These are phyloP conservation scores for Escovopsis sp. DNA, from an alignment of 2,329 filamentous ascomycete genomes.

Conservation along the genomic window DNA sequence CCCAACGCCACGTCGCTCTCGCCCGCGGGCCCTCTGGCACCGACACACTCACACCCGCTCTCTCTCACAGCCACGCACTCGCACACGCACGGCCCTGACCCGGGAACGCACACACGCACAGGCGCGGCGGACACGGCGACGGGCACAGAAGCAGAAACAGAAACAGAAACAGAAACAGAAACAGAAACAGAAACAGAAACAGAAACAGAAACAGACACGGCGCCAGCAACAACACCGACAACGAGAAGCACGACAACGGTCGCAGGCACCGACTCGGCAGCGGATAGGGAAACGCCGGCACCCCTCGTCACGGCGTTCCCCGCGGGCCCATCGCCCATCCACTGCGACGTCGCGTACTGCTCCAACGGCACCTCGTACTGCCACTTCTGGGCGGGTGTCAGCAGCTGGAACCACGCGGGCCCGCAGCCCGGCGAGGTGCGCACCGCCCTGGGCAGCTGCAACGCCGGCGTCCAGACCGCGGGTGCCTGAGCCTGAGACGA, in stretches of 20 bases:
- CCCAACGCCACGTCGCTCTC: background rate
- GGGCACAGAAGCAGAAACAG: background rate
- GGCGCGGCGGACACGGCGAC: too few relatives aligned
- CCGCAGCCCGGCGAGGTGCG: conserved; percentile 23
- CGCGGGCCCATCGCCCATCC: conserved; percentile 2
- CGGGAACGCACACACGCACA: background rate
- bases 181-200: too few relatives aligned
- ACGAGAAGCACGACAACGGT: too few relatives aligned
- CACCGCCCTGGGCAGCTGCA: conserved; percentile 14
- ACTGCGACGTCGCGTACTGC: conserved; percentile 23
- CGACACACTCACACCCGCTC: background rate
- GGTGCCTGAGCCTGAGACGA: too few relatives aligned
- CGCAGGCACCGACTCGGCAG: too few relatives aligned
- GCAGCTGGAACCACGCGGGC: conserved; percentile 19
- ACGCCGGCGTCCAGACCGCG: conserved; percentile 1
- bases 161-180: too few relatives aligned
- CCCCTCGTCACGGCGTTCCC: background rate
- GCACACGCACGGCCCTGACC: too few relatives aligned
- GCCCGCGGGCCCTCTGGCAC: background rate
- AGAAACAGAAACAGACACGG: too few relatives aligned
- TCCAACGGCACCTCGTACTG: conserved; percentile 21
- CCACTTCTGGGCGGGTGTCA: conserved; percentile 24
- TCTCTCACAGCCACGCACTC: too few relatives aligned
- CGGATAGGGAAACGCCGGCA: background rate
- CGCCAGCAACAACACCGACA: too few relatives aligned